phyloP scores from a whole-genome alignment of 2,329 filamentous ascomycete species.

The Zarea fungicola region DNA sequence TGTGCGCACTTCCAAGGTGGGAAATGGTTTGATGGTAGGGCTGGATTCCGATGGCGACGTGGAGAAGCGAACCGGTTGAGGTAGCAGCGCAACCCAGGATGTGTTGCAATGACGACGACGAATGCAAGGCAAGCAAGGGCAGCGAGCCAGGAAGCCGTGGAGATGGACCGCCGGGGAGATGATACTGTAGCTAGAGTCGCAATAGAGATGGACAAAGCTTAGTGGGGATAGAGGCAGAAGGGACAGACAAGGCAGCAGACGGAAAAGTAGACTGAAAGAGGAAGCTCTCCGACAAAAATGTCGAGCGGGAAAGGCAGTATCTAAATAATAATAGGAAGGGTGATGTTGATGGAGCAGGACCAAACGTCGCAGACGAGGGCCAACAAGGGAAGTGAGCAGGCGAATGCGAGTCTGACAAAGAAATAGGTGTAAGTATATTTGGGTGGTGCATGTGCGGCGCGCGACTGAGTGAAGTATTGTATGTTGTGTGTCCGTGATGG shows the following conservation, averaged over 20 bases:
- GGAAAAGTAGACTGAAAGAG: conserved; percentile 13
- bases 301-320: conserved; percentile 7
- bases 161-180: too few species aligned
- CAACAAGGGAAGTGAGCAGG: not conserved
- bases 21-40: not conserved
- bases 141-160: conserved; percentile 7
- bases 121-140: conserved; percentile 3
- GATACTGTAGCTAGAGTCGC: not conserved
- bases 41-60: not conserved
- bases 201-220: not conserved
- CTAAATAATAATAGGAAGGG: conserved; percentile 5
- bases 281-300: conserved; percentile 8
- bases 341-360: not conserved
- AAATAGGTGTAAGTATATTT: conserved; percentile 3
- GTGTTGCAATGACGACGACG: not conserved
- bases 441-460: not conserved
- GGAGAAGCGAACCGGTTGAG: not conserved
- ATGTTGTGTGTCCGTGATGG: not conserved
- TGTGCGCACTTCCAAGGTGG: not conserved
- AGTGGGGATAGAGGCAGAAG: not conserved
- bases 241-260: not conserved
- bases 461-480: not conserved
- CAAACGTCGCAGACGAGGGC: not conserved
- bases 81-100: not conserved
- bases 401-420: conserved; percentile 10